Evolutionary conservation across 2,329 filamentous ascomycete species (phyloP).

Genomic region (Fusarium sp.): DNA sequence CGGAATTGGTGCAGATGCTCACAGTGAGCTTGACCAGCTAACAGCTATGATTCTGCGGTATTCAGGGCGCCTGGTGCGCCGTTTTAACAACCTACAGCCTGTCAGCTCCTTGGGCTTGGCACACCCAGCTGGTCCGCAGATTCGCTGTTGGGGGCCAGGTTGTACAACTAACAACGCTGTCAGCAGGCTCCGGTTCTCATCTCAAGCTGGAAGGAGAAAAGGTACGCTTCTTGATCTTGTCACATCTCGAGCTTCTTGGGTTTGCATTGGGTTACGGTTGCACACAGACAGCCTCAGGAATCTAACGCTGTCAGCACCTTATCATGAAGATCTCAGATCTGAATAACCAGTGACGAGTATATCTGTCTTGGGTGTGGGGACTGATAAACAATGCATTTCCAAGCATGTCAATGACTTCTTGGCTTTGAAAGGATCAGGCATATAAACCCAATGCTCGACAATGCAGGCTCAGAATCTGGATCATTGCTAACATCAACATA

Average conservation of each 20-base stretch:
- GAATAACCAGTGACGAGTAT: background rate
- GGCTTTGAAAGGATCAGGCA: background rate
- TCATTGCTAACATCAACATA: constrained; percentile 18
- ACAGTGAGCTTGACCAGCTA: constrained; percentile 5
- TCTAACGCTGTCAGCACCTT: constrained; percentile 1
- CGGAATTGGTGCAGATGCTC: constrained; percentile 1
- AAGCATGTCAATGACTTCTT: background rate
- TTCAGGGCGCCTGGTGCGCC: constrained; percentile 45
- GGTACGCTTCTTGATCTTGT: constrained; percentile 42
- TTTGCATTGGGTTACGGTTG: background rate
- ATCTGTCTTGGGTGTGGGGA: background rate
- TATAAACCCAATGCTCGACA: background rate
- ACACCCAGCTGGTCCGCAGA: constrained; percentile 24
- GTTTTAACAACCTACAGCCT: constrained; percentile 29
- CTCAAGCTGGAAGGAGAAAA: constrained; percentile 40
- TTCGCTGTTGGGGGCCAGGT: constrained; percentile 36
- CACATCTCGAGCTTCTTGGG: background rate
- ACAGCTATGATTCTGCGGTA: constrained; percentile 43
- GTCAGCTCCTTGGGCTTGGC: constrained; percentile 34
- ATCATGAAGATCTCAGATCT: constrained; percentile 1
- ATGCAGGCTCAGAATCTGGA: background rate
- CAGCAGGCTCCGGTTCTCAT: constrained; percentile 46
- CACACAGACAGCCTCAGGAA: background rate
- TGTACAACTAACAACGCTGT: constrained; percentile 8
- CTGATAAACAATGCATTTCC: background rate